Evolutionary conservation across 306 rosid genomes (phyloP).

Genomic region (Castanea crenata): DNA sequence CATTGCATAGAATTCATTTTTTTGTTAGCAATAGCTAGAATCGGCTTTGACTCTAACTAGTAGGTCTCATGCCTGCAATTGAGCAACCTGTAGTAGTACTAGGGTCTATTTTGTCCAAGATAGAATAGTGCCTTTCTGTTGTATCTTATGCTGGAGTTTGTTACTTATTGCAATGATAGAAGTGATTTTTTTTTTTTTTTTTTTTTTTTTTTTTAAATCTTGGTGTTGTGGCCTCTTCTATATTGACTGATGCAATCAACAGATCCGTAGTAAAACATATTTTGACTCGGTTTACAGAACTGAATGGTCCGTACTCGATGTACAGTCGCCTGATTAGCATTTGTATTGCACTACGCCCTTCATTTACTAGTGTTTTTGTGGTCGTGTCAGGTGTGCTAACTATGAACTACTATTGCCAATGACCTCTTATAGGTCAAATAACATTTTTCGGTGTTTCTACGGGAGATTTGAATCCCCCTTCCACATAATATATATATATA

Average conservation of each 20-base stretch:
- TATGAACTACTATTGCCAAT: too few species aligned
- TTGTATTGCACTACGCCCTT: too few species aligned
- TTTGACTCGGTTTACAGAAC: not conserved
- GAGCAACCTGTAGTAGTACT: constrained; percentile 45
- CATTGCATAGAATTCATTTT: constrained; percentile 45
- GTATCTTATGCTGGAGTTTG: constrained; percentile 51
- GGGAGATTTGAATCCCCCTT: too few species aligned
- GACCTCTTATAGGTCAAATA: too few species aligned
- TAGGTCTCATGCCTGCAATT: constrained; percentile 45
- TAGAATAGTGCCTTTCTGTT: constrained; percentile 39
- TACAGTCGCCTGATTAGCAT: too few species aligned
- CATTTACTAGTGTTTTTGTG: too few species aligned
- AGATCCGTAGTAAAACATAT: not conserved
- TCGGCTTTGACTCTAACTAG: constrained; percentile 42
- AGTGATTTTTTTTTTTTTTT: constrained; percentile 10
- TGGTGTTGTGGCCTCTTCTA: not conserved
- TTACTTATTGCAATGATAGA: constrained; percentile 37
- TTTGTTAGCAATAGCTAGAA: constrained; percentile 50
- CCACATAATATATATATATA: too few species aligned
- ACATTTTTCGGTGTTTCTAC: too few species aligned
- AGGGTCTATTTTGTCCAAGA: constrained; percentile 49
- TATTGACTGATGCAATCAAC: not conserved
- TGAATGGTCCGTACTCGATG: too few species aligned
- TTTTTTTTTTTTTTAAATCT: constrained; percentile 5
- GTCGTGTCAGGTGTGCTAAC: too few species aligned